Evolutionary conservation across 805 yeast species (phyloP).

Genomic region (Komagataella phaffii): DNA sequence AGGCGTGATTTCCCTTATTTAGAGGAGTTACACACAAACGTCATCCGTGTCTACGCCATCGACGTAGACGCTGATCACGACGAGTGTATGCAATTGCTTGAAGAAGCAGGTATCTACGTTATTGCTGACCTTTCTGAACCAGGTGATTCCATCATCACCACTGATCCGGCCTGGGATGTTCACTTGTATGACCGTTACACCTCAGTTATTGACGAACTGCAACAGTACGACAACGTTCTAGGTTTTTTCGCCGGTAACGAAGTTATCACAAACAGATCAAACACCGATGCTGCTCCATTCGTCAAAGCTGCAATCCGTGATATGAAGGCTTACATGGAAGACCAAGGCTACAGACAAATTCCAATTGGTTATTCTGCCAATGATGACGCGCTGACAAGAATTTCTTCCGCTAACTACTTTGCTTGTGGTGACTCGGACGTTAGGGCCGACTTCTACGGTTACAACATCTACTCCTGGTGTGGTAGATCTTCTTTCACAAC

Average conservation of each 20-base stretch:
- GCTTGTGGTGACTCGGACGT: conserved; percentile 63
- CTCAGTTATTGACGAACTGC: conserved; percentile 68
- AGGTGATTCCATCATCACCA: conserved; percentile 59
- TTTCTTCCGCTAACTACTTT: conserved; percentile 70
- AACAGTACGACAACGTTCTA: conserved; percentile 64
- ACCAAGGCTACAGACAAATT: conserved; percentile 53
- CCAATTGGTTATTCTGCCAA: conserved; percentile 94
- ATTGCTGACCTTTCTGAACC: conserved; percentile 88
- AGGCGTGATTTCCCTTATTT: conserved; percentile 75
- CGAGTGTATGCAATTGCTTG: conserved; percentile 60
- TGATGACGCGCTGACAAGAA: conserved; percentile 76
- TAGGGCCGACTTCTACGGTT: conserved; percentile 69
- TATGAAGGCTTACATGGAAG: conserved; percentile 58
- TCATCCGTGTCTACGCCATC: conserved; percentile 77
- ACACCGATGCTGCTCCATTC: conserved; percentile 84
- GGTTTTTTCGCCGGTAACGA: conserved; percentile 98
- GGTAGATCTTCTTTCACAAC: conserved; percentile 42
- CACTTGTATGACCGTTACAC: conserved; percentile 66
- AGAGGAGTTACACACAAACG: conserved; percentile 54
- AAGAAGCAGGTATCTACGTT: conserved; percentile 84
- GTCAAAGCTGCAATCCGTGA: conserved; percentile 96
- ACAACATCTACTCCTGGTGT: conserved; percentile 86
- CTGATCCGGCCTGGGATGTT: conserved; percentile 66
- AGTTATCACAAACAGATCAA: conserved; percentile 73
- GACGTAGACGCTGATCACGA: conserved; percentile 63